These are phyloP conservation scores for Friedmanniomyces endolithicus DNA, from an alignment of 495 filamentous ascomycete species.

Conservation along the genomic window DNA sequence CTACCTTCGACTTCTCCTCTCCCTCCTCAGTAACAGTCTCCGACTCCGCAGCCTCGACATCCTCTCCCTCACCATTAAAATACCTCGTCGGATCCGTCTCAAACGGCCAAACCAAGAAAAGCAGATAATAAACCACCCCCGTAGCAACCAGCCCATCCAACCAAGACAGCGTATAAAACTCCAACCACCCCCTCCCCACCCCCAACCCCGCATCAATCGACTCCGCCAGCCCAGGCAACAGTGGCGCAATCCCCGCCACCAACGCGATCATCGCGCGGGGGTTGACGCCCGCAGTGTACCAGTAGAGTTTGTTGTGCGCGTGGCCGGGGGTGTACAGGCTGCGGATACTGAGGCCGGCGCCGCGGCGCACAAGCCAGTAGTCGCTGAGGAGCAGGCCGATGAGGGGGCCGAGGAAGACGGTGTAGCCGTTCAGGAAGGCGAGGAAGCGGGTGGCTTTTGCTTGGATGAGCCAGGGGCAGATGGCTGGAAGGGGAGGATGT, in stretches of 20 bases:
- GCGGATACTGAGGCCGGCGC: slow-evolving; percentile 45
- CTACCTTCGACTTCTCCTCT: not conserved
- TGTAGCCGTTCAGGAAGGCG: slow-evolving; percentile 43
- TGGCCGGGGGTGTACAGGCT: slow-evolving; percentile 40
- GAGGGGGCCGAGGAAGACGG: slow-evolving; percentile 57
- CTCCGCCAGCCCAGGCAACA: slow-evolving; percentile 45
- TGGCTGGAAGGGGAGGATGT: slow-evolving; percentile 14
- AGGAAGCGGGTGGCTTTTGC: slow-evolving; percentile 44
- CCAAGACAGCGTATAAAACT: slow-evolving; percentile 8
- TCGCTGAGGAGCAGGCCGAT: slow-evolving; percentile 54
- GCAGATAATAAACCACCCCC: not conserved
- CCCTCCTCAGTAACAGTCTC: not conserved
- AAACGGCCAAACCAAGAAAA: slow-evolving; percentile 3
- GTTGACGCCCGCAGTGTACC: slow-evolving; percentile 44
- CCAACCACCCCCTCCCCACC: slow-evolving; percentile 24
- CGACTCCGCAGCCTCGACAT: not conserved
- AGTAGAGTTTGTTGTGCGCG: slow-evolving; percentile 43
- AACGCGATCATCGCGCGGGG: slow-evolving; percentile 54
- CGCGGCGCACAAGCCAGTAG: slow-evolving; percentile 49
- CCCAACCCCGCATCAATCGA: slow-evolving; percentile 40
- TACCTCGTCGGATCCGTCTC: not conserved
- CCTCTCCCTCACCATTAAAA: not conserved
- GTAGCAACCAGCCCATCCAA: slow-evolving; percentile 4
- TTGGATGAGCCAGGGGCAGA: slow-evolving; percentile 52
- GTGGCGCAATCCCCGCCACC: slow-evolving; percentile 49